Conservation (phyloP, 192 early-diverging fungal genomes). For the Coemansia sp. region DNA sequence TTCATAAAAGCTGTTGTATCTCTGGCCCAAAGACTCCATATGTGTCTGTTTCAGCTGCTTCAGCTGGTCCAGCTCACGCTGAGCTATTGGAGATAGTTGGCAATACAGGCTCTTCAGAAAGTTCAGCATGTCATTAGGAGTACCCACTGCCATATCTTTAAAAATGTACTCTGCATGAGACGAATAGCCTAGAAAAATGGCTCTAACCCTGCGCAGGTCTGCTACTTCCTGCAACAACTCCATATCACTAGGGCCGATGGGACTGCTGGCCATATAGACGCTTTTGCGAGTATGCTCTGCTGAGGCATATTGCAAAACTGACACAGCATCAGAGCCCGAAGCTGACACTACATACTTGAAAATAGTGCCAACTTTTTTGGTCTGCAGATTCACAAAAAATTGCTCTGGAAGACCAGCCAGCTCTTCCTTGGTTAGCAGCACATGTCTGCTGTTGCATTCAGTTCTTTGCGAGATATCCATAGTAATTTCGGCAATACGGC, state of each 20-base stretch:
- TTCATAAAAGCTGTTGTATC: slow-evolving; percentile 55
- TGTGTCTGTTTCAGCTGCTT: slow-evolving; percentile 58
- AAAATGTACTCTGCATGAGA: slow-evolving; percentile 63
- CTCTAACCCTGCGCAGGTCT: slow-evolving; percentile 38
- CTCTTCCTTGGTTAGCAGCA: slow-evolving; percentile 48
- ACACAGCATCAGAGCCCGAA: slow-evolving; percentile 56
- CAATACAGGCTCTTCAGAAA: slow-evolving; percentile 59
- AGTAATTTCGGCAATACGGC: slow-evolving; percentile 51
- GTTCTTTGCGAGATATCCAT: slow-evolving; percentile 64
- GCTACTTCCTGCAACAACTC: slow-evolving; percentile 54
- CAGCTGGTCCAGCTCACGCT: slow-evolving; percentile 57
- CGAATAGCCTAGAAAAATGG: slow-evolving; percentile 62
- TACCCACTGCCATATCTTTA: slow-evolving; percentile 71
- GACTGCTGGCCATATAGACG: slow-evolving; percentile 11
- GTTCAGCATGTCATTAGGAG: slow-evolving; percentile 53
- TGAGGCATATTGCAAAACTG: slow-evolving; percentile 42
- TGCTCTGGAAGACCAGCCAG: slow-evolving; percentile 64
- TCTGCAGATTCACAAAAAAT: slow-evolving; percentile 58
- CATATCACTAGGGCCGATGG: slow-evolving; percentile 55
- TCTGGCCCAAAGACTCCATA: slow-evolving; percentile 17
- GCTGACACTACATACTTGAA: slow-evolving; percentile 60
- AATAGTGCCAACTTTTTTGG: slow-evolving; percentile 53
- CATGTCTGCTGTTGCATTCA: slow-evolving; percentile 54
- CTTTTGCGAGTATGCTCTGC: slow-evolving; percentile 46
- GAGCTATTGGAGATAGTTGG: slow-evolving; percentile 49